Base-by-base conservation (phyloP, 805 yeast species). In the Kazachstania kunashirensis region DNA sequence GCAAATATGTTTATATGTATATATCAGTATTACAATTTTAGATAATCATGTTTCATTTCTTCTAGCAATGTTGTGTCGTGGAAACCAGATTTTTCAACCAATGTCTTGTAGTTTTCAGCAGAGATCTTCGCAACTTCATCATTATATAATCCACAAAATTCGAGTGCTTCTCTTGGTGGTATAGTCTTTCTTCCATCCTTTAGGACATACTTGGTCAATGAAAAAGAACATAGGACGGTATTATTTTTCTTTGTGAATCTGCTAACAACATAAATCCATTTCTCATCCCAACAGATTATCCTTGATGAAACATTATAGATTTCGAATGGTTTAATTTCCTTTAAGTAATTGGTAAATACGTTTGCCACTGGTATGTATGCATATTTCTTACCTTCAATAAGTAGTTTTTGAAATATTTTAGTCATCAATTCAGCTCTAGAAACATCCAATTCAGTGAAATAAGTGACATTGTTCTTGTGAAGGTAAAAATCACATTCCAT, bases 401-500 rank as follows among this genome's bases (percentile, higher is more conserved):
- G 75, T 39, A 75, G 63, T 44, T 69, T 70, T 48, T 74, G 78
- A 48, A 88, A 73, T 5, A 75, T 60, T 31, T 62, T 57, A 17
- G 73, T 60, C 62, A 85, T 62, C 37, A 79, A 58, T 39, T 76
- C 74, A 6, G 82, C 68, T 53, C 96, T 73, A 3, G 84, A 76
- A 43, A 85, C 67, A 53, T 88, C 96, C 53, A 84, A 64, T 46
- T 88, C 96, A 14, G 67, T 62, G 50, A 82, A 80, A 59, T 88
- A 89, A 1, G 95, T 81, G 6, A 89, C 77, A 56, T 89, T 89
- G 39, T 81, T 75, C 63, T 88, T 89, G 65, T 88, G 97, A 33
- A 85, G 49, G 52, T 84, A 84, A 64, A 83, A 72, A 58, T 88
- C 96, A 52, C 84, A 77, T 53, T 88, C 96, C 50, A 82, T 60